These are phyloP conservation scores for Cyclotella baltica DNA, from an alignment of 108 stramenopile genomes.

Conservation along the genomic window DNA sequence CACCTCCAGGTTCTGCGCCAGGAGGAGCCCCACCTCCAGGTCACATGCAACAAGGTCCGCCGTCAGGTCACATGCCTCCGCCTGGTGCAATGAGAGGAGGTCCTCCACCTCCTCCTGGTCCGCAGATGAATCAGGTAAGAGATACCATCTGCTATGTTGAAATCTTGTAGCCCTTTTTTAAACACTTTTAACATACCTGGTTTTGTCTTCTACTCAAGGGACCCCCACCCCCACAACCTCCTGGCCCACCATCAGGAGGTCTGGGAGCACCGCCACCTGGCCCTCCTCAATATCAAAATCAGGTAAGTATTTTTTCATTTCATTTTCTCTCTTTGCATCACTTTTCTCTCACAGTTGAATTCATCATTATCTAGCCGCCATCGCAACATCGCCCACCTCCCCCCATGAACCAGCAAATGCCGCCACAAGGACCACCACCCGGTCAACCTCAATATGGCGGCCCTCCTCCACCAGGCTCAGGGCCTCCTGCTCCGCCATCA, in stretches of 20 bases:
- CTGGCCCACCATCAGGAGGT: constrained; percentile 37
- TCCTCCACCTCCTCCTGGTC: not conserved
- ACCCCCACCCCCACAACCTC: constrained; percentile 27
- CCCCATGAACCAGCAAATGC: constrained; percentile 25
- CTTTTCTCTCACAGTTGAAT: not conserved
- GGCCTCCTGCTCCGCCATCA: constrained; percentile 13
- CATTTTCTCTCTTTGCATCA: not conserved
- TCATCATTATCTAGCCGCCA: not conserved
- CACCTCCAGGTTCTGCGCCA: not conserved
- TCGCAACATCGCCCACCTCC: constrained; percentile 21
- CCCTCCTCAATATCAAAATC: constrained; percentile 19
- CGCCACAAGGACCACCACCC: constrained; percentile 17
- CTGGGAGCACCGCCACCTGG: constrained; percentile 36
- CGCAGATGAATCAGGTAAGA: constrained; percentile 5
- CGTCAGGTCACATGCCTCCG: not conserved
- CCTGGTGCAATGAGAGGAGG: constrained; percentile 3
- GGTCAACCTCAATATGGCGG: constrained; percentile 27
- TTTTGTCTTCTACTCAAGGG: not conserved
- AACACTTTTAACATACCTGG: not conserved
- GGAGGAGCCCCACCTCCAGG: constrained; percentile 11
- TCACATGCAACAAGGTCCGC: not conserved
- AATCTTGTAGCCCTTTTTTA: not conserved
- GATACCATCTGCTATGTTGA: not conserved
- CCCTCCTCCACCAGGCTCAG: constrained; percentile 24
- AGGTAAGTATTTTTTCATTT: not conserved